Base-by-base conservation (phyloP, 179 eudicot genomes). In the Sideroxylon spinosum region DNA sequence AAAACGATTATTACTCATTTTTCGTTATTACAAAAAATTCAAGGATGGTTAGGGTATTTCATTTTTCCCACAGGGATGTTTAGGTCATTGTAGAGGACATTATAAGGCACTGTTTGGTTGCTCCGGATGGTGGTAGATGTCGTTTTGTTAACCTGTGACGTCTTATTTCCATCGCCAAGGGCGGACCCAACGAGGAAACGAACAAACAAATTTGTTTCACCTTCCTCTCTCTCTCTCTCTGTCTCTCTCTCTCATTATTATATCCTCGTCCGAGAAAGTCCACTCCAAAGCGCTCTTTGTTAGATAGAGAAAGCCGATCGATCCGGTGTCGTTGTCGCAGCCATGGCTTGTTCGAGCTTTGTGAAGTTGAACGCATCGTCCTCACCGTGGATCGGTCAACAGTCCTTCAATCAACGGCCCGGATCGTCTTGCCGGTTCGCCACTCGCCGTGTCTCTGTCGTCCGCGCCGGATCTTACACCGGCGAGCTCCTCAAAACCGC, bases 401-500 rank as follows among this genome's bases (percentile, higher is more conserved):
- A 80, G 53, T 67, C 85, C 28, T 80, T 86, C 81, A 71, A 75
- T 71, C 84, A 76, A 55, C 82, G 83, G 12, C 69, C 85, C 0
- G 79, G 79, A 74, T 83, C 86, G n/a, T 72, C 88, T 48, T 9
- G 53, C 46, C 71, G 77, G 0, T 37, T 76, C 13, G 26, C 82
- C 12, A 28, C 28, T 49, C 81, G 86, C 80, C 87, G 86, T 65
- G 84, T 78, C 23, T 49, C 81, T 67, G 74, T 76, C 56, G 62
- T 85, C 68, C 81, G 85, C 12, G 84, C 89, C 78, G 74, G 77
- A 75, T 84, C 89, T 22, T 87, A 87, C 82, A 48, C 86, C 22
- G 87, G 85, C 25, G 89, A 87, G 64, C 89, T 87, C 73, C 75
- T 87, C 50, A 79, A 83, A 73, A 87, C 89, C 68, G 87, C 89